These are phyloP conservation scores for Cyberlindnera sargentensis DNA, from an alignment of 805 yeast genomes.

Conservation along the genomic window DNA sequence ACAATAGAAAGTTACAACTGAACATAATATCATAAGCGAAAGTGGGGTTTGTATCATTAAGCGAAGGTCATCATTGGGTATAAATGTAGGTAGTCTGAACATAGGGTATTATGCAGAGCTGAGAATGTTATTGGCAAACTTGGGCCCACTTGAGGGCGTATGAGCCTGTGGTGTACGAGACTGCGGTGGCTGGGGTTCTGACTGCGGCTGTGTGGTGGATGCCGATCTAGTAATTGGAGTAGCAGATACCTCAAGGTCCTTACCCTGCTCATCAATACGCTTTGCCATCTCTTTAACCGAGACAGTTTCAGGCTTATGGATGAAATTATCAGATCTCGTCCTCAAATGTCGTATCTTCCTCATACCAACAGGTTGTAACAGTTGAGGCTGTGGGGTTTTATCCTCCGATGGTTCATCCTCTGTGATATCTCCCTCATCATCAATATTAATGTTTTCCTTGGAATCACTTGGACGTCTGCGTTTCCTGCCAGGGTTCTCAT, in stretches of 20 bases:
- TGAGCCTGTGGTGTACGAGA: background rate
- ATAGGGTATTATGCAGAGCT: constrained; percentile 10
- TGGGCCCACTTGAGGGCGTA: constrained; percentile 16
- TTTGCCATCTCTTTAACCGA: background rate
- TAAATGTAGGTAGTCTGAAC: no score
- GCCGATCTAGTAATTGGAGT: no score
- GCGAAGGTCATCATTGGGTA: no score
- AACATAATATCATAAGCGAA: background rate
- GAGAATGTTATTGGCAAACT: constrained; percentile 21
- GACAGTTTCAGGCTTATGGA: background rate
- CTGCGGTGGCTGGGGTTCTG: background rate
- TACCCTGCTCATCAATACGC: constrained; percentile 1
- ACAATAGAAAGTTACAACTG: background rate
- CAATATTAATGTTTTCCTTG: constrained; percentile 5
- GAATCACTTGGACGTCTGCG: constrained; percentile 23
- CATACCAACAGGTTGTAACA: background rate
- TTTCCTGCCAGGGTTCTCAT: constrained; percentile 23
- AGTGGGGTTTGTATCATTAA: background rate
- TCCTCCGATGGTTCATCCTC: constrained; percentile 9
- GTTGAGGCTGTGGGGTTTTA: background rate
- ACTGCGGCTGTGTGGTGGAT: no score
- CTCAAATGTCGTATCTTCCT: constrained; percentile 14
- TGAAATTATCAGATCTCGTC: constrained; percentile 16
- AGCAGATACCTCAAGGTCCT: background rate
- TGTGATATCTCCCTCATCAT: constrained; percentile 13